These are phyloP conservation scores for Citrus mangshanensis DNA, from an alignment of 345 rosid genomes.

Conservation along the genomic window DNA sequence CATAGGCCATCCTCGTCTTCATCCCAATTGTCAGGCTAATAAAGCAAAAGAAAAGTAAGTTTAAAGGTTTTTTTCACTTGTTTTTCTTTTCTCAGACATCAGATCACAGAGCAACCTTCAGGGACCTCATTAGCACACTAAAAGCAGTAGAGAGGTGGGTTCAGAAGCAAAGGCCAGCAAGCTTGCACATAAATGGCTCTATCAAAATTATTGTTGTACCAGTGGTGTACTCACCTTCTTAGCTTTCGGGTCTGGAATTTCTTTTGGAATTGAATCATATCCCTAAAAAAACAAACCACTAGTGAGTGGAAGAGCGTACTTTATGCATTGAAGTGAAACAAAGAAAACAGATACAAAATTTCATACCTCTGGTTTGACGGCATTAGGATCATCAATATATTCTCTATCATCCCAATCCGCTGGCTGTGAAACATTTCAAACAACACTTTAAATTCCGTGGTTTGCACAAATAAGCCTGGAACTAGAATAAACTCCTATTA, in stretches of 20 bases:
- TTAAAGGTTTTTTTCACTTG: neutral
- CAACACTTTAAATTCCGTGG: neutral
- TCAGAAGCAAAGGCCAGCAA: neutral
- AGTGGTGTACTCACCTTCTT: conserved; percentile 29
- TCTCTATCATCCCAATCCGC: conserved; percentile 48
- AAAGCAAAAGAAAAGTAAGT: neutral
- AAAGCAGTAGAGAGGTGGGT: neutral
- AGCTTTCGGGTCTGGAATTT: conserved; percentile 43
- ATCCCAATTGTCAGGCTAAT: conserved; percentile 46
- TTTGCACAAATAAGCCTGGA: neutral
- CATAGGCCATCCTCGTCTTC: conserved; percentile 47
- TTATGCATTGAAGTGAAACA: conserved; percentile 1
- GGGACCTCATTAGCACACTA: neutral
- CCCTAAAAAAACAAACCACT: conserved; percentile 25
- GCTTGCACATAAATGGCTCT: neutral
- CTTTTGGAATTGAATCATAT: conserved; percentile 40
- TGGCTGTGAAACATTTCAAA: conserved; percentile 23
- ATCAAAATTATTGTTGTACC: neutral
- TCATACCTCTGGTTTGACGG: conserved; percentile 40
- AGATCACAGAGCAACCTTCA: neutral
- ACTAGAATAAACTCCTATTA: neutral
- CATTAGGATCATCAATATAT: conserved; percentile 46
- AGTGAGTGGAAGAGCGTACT: neutral
- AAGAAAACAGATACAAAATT: neutral
- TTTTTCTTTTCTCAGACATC: neutral